Percentiles rank a stretch among this genome's conserved stretches.
phyloP scores from a whole-genome alignment of 176 grass and related monocot species.

The Poa annua region DNA sequence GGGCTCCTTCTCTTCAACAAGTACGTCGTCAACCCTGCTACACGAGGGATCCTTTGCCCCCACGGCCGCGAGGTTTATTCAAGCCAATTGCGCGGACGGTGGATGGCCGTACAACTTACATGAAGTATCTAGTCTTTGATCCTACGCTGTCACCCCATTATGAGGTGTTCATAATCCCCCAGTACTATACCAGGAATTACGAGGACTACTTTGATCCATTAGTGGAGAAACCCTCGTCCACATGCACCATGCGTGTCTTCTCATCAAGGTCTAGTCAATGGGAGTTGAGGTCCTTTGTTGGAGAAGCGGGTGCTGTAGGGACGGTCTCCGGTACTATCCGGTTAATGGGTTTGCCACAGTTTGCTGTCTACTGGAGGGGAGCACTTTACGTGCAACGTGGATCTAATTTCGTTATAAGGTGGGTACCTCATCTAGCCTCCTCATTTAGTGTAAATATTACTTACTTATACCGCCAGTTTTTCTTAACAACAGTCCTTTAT shows the following conservation, averaged over 20 bases:
- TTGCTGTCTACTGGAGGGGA: neutral
- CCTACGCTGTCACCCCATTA: neutral
- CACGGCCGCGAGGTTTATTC: too few species aligned
- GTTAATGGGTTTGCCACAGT: neutral
- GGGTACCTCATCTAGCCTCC: neutral
- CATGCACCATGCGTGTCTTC: neutral
- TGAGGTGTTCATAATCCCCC: neutral
- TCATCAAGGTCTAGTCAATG: neutral
- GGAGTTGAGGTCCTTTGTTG: constrained; percentile 3
- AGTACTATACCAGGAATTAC: neutral
- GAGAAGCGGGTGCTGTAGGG: neutral
- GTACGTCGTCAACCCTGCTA: neutral
- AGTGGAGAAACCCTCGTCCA: neutral
- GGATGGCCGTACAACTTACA: neutral
- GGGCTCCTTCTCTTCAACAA: neutral
- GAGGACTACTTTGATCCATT: neutral
- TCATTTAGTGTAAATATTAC: neutral
- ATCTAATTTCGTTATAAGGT: constrained; percentile 1
- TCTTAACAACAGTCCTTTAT: neutral
- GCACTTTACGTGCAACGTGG: constrained; percentile 12
- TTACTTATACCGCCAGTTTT: neutral
- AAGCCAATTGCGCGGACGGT: neutral
- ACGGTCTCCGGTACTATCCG: neutral
- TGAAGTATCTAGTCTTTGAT: neutral
- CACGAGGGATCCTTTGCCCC: neutral